A percentile compares a stretch with the other conserved stretches of the same genome.
Evolutionary conservation across 306 rosid species (phyloP).

Genomic region (Pyrus bretschneideri): DNA sequence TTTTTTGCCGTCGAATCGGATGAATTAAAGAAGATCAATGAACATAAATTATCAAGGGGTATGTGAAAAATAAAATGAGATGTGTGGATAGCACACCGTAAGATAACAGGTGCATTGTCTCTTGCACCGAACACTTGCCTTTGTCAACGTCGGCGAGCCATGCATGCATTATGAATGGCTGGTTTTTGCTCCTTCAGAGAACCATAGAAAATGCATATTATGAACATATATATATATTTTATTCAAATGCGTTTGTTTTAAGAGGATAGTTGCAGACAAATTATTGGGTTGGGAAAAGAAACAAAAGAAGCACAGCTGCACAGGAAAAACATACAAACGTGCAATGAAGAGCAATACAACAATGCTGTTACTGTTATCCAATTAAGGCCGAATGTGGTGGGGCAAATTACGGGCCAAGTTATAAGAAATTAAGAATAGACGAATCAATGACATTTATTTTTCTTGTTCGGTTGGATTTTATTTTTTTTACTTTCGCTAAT

Average conservation of each 20-base stretch:
- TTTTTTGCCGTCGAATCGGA: no score
- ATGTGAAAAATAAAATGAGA: no score
- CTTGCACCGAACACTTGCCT: background rate
- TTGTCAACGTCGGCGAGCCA: constrained; percentile 2
- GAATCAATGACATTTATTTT: no score
- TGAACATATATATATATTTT: no score
- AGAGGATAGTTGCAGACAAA: background rate
- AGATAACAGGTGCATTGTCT: no score
- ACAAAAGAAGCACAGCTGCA: background rate
- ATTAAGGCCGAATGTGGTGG: constrained; percentile 22
- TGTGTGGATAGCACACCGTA: no score
- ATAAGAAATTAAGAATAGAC: no score
- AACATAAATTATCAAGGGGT: no score
- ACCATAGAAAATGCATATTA: background rate
- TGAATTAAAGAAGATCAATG: no score
- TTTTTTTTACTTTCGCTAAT: no score
- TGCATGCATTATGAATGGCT: background rate
- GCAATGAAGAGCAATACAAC: background rate
- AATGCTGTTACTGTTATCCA: background rate
- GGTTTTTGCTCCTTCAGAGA: background rate
- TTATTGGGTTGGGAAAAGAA: background rate
- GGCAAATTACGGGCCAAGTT: background rate
- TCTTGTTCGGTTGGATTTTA: no score
- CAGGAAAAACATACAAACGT: background rate
- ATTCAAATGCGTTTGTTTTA: background rate